Conservation (phyloP, 1,284 basidiomycete genomes). For the Porodaedalea pini region DNA sequence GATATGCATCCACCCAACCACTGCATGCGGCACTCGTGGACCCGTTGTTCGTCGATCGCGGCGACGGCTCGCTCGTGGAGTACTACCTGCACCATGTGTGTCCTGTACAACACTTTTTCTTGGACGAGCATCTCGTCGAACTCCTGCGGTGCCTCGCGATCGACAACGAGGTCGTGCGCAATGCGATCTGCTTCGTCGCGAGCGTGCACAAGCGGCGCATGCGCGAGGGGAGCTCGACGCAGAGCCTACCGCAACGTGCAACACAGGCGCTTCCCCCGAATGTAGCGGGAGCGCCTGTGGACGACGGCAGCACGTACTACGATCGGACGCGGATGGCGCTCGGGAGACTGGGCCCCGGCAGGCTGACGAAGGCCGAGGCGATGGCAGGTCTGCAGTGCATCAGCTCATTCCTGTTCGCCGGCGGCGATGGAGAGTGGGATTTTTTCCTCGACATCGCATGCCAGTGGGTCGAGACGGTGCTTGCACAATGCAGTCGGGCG, state of each 20-base stretch:
- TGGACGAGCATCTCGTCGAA: constrained; percentile 40
- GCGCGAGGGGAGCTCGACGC: constrained; percentile 25
- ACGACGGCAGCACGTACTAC: background rate
- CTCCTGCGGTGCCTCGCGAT: constrained; percentile 49
- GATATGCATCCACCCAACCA: background rate
- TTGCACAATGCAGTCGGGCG: constrained; percentile 30
- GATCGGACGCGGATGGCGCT: background rate
- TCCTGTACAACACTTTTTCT: constrained; percentile 63
- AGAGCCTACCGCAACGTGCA: background rate
- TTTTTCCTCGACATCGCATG: constrained; percentile 58
- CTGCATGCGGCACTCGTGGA: constrained; percentile 2
- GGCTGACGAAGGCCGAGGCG: constrained; percentile 42
- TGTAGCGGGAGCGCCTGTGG: background rate
- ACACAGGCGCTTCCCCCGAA: background rate
- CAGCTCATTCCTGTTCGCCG: constrained; percentile 69
- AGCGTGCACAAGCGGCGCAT: constrained; percentile 43
- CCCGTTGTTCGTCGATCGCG: constrained; percentile 23
- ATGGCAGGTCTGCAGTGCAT: constrained; percentile 72
- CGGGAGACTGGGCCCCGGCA: background rate
- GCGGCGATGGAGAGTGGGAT: constrained; percentile 67
- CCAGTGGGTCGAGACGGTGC: constrained; percentile 46
- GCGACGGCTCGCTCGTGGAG: constrained; percentile 36
- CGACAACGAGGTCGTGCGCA: constrained; percentile 36
- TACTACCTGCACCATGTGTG: constrained; percentile 51
- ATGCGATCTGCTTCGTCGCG: constrained; percentile 58